These are phyloP conservation scores for Silybum marianum DNA, from an alignment of 129 eudicot genomes.

Conservation along the genomic window DNA sequence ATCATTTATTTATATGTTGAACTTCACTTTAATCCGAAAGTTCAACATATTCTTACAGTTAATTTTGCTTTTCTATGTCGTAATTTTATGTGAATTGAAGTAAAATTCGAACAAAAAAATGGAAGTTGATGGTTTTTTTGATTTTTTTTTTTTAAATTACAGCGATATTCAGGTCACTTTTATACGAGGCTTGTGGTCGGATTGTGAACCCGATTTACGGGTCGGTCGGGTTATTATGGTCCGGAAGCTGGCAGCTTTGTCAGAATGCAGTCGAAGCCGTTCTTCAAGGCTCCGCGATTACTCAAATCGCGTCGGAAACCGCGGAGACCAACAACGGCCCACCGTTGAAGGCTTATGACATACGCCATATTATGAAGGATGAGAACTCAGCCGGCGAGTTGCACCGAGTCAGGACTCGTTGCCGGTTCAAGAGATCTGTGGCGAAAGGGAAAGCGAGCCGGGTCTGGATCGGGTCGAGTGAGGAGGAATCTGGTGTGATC, in stretches of 20 bases:
- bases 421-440: conserved; percentile 64
- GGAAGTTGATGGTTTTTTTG: background rate
- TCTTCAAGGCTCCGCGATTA: conserved; percentile 63
- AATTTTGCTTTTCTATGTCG: background rate
- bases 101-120: background rate
- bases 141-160: conserved; percentile 21
- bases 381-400: conserved; percentile 45
- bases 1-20: too few species aligned
- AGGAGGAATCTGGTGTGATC: conserved; percentile 33
- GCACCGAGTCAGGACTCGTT: conserved; percentile 66
- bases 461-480: conserved; percentile 40
- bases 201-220: conserved; percentile 91
- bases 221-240: conserved; percentile 84
- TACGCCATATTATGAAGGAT: conserved; percentile 63
- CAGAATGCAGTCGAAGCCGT: conserved; percentile 85
- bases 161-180: conserved; percentile 74
- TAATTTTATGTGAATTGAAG: background rate
- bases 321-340: conserved; percentile 60
- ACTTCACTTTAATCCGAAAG: too few species aligned
- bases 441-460: conserved; percentile 33
- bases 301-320: conserved; percentile 54
- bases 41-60: too few species aligned
- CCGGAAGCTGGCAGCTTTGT: conserved; percentile 82
- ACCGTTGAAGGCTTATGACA: conserved; percentile 66
- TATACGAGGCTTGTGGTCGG: conserved; percentile 89